Evolutionary conservation across 1,139 yeast genomes (phyloP).

Genomic region (Saccharomycopsis phalli): DNA sequence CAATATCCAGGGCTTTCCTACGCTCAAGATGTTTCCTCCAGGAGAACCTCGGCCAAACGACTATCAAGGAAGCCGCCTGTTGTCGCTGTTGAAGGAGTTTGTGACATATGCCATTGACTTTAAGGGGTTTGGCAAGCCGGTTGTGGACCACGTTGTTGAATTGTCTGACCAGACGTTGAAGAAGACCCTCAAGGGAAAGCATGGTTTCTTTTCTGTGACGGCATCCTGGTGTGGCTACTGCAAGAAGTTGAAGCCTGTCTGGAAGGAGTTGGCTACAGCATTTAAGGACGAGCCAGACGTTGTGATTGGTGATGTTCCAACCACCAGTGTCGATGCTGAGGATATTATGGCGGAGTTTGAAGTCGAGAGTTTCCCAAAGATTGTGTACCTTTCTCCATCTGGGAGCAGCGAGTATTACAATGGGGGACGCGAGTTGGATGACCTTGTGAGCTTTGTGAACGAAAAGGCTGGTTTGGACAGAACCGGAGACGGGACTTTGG

Average conservation of each 20-base stretch:
- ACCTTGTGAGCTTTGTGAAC: slow-evolving; percentile 44
- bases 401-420: slow-evolving; percentile 33
- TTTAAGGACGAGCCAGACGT: slow-evolving; percentile 29
- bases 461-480: slow-evolving; percentile 45
- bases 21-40: slow-evolving; percentile 48
- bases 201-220: slow-evolving; percentile 33
- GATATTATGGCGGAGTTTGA: slow-evolving; percentile 36
- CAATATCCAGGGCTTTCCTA: slow-evolving; percentile 57
- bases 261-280: slow-evolving; percentile 32
- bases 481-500: slow-evolving; percentile 42
- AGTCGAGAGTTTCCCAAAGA: slow-evolving; percentile 43
- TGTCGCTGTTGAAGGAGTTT: slow-evolving; percentile 39
- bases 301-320: slow-evolving; percentile 40
- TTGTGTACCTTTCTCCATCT: slow-evolving; percentile 38
- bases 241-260: slow-evolving; percentile 55
- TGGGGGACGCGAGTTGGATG: slow-evolving; percentile 36
- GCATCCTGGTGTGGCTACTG: slow-evolving; percentile 72
- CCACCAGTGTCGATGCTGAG: slow-evolving; percentile 38
- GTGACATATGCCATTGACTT: slow-evolving; percentile 25
- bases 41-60: slow-evolving; percentile 35
- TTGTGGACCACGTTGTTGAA: slow-evolving; percentile 6
- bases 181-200: slow-evolving; percentile 11
- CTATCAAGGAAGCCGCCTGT: slow-evolving; percentile 41
- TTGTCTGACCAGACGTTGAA: slow-evolving; percentile 11
- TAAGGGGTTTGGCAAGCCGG: slow-evolving; percentile 2